Base-by-base conservation (phyloP, 1,284 basidiomycete species). In the Apiotrichum akiyoshidainum region DNA sequence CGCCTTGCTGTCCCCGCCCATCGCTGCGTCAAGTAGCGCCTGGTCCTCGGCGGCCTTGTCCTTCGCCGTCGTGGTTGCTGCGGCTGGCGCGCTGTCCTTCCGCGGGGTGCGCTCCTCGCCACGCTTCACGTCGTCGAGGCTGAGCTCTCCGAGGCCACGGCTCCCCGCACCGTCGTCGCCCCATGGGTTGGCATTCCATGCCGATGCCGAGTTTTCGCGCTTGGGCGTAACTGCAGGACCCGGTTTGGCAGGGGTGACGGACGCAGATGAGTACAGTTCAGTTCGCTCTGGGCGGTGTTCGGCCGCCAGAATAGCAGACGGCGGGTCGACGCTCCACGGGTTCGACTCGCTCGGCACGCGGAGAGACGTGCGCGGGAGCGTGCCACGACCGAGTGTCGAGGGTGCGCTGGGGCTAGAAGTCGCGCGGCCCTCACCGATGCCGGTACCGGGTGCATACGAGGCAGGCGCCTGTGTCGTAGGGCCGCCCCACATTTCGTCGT, bases 1-100 rank as follows among this genome's bases (percentile, higher is more conserved):
- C 34, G 71, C 73, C 56, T 71, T 71, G 48, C 60, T 61, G 57
- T 73, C 71, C 11, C 70, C 74, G 21, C 70, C 71, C 48, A 74
- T 44, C 33, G 73, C 73, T 5, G 70, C 68, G 34, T 67, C 68
- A 13, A 62, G 44, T 26, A 69, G 46, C 35, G n/a, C 35, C 12
- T 55, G 35, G 42, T 54, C 54, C 57, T 46, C 42, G 2, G 12
- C 34, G 34, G 17, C 35, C 26, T 44, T 39, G 13, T 2, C 12
- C n/a, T 16, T 40, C 34, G 10, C 16, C 8, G 34, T 13, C 14
- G 35, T 50, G 11, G 5, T 22, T 14, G 19, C 41, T 39, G 37
- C 31, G 19, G 52, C 21, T 35, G 44, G 17, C 52, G 44, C 26
- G 2, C 13, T 10, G 16, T 16, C 11, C n/a, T 26, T n/a, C 22